Evolutionary conservation across 768 basidiomycete species (phyloP).

Genomic region (Auricularia cornea): DNA sequence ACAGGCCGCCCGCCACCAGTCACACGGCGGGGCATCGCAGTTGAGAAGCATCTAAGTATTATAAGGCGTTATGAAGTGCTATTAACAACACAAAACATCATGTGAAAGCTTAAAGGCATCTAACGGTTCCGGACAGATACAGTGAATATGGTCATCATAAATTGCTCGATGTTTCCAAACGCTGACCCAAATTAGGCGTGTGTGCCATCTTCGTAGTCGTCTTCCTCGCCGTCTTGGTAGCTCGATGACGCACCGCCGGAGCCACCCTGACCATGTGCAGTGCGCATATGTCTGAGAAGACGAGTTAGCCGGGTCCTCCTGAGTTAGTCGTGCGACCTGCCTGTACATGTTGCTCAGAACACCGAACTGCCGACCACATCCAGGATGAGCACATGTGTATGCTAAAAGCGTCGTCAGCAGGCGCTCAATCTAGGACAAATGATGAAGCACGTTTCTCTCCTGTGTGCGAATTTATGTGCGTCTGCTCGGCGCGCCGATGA

Average conservation of each 20-base stretch:
- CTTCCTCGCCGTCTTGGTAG: neutral
- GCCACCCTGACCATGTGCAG: neutral
- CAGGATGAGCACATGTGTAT: constrained; percentile 66
- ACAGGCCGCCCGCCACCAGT: no score
- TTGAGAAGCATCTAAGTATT: no score
- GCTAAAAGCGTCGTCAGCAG: constrained; percentile 32
- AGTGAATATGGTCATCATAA: no score
- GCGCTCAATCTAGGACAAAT: neutral
- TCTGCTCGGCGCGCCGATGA: constrained; percentile 13
- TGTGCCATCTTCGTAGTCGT: neutral
- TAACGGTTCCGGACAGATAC: no score
- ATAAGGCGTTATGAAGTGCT: no score
- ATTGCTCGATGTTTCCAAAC: no score
- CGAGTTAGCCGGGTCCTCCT: no score
- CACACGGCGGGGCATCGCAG: no score
- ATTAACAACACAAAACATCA: no score
- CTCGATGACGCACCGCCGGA: no score
- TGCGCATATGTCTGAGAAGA: constrained; percentile 25
- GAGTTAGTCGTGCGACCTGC: no score
- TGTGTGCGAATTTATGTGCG: constrained; percentile 61
- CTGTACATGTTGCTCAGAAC: constrained; percentile 82
- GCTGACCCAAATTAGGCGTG: neutral
- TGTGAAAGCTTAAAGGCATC: no score
- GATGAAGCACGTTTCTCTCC: constrained; percentile 55
- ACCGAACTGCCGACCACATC: constrained; percentile 70